A percentile compares a stretch with the other conserved stretches of the same genome.
Evolutionary conservation across 2,329 filamentous ascomycete genomes (phyloP).

Genomic region (Alternaria burnsii): DNA sequence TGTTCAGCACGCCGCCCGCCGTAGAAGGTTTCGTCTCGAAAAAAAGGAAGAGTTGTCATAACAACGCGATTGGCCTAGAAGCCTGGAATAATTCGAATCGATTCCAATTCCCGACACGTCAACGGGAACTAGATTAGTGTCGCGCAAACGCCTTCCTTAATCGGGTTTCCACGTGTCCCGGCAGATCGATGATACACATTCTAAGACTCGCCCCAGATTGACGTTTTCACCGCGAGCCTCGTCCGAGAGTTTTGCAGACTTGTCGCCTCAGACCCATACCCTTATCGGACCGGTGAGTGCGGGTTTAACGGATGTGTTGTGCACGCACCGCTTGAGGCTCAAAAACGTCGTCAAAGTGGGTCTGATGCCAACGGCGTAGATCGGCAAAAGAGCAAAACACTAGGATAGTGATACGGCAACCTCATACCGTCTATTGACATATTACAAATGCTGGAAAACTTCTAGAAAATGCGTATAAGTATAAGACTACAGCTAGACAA

Average conservation of each 20-base stretch:
- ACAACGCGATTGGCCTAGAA: neutral
- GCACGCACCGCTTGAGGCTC: conserved; percentile 13
- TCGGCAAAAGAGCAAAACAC: conserved; percentile 38
- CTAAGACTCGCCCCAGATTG: conserved; percentile 2
- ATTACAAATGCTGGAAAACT: conserved; percentile 32
- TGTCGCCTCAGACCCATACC: conserved; percentile 7
- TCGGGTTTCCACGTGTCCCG: conserved; percentile 5
- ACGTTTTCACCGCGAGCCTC: conserved; percentile 16
- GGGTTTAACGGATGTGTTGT: conserved; percentile 12
- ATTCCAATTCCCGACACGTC: conserved; percentile 12
- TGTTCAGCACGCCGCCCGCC: neutral
- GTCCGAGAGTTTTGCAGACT: conserved; percentile 16
- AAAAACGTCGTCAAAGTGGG: conserved; percentile 26
- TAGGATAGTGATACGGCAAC: conserved; percentile 13
- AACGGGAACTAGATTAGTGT: conserved; percentile 12
- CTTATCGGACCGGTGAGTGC: conserved; percentile 7
- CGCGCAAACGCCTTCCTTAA: conserved; percentile 1
- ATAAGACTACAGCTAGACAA: neutral
- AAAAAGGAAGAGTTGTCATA: neutral
- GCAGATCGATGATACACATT: conserved; percentile 9
- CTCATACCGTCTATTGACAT: conserved; percentile 18
- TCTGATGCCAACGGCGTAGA: conserved; percentile 26
- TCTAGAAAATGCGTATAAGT: conserved; percentile 6
- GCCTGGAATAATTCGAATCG: neutral
- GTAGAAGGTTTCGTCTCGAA: neutral